Evolutionary conservation across 306 rosid species (phyloP), one percentile per base, ranked within the genome.

Genomic region (Ormosia semicastrata): DNA sequence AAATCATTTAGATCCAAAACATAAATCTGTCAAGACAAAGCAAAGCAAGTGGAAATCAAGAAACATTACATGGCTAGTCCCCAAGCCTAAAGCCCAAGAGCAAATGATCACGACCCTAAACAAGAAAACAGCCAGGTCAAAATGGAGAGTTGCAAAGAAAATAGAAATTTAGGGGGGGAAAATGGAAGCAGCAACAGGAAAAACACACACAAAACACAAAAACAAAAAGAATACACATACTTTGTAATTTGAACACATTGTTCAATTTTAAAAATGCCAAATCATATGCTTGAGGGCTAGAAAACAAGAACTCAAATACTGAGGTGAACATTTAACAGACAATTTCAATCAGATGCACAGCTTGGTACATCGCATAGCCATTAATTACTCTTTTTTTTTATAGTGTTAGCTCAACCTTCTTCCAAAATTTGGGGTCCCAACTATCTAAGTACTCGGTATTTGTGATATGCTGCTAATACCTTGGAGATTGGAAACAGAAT

Each of bases 91-190:
- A 50, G 85, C 87, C 92, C 84, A 78, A 82, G 71, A 64, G 93
- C 90, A 87, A 87, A 83, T 73, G 87, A 74, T 93, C 91, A 91
- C 87, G 89, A 83, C 85, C 97, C 94, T 90, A 89, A 84, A 91
- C 90, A 85, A 88, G 86, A 87, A 87, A 90, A 87, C 86, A 91
- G 73, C 65, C 69, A 75, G 30, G 92, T 86, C 91, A 89, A 86
- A 83, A 70, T 65, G 70, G 64, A 65, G 78, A 50, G 80, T 34
- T 67, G 77, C 57, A 59, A 43, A 66, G 47, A 73, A 76, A 39
- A 75, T 13, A 75, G 18, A 83, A 58, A 71, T 41, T 36, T 44
- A 47, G 34, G 10, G 57, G 43, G 40, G 4, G 5, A 52, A 7
- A 63, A 56, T 40, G 2, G 76, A 37, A 57, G 54, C 7, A 47